phyloP scores from a whole-genome alignment of 164 flowering plant species.

The Umbilicus rupestris region DNA sequence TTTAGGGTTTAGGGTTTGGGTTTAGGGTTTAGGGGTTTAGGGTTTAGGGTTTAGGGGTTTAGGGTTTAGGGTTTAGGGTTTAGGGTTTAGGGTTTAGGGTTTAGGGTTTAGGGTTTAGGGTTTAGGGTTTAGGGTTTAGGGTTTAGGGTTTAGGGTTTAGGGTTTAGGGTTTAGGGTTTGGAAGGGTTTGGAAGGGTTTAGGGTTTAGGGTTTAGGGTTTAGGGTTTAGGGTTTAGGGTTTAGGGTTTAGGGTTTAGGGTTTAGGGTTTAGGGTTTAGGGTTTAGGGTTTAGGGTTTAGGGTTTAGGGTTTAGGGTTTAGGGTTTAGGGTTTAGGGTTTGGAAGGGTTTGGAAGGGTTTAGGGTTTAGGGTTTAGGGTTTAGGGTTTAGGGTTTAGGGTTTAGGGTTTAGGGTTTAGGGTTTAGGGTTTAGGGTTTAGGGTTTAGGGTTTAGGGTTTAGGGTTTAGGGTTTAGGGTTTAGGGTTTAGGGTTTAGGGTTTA shows the following conservation, averaged over 20 bases:
- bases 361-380: constrained; percentile 9
- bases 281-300: constrained; percentile 9
- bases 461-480: constrained; percentile 9
- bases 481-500: constrained; percentile 9
- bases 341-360: constrained; percentile 5
- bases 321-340: too few species aligned
- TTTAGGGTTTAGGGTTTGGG: too few species aligned
- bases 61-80: constrained; percentile 9
- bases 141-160: constrained; percentile 9
- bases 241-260: constrained; percentile 9
- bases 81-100: constrained; percentile 9
- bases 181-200: constrained; percentile 5
- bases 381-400: constrained; percentile 9
- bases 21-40: too few species aligned
- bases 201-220: constrained; percentile 9
- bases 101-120: constrained; percentile 9
- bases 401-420: constrained; percentile 9
- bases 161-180: too few species aligned
- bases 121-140: constrained; percentile 9
- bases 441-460: constrained; percentile 9
- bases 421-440: constrained; percentile 9
- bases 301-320: constrained; percentile 9
- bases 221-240: constrained; percentile 9
- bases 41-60: too few species aligned
- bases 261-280: constrained; percentile 9